Conservation (phyloP, 73 alveolate genomes). For the Paramecium tetraurelia region DNA sequence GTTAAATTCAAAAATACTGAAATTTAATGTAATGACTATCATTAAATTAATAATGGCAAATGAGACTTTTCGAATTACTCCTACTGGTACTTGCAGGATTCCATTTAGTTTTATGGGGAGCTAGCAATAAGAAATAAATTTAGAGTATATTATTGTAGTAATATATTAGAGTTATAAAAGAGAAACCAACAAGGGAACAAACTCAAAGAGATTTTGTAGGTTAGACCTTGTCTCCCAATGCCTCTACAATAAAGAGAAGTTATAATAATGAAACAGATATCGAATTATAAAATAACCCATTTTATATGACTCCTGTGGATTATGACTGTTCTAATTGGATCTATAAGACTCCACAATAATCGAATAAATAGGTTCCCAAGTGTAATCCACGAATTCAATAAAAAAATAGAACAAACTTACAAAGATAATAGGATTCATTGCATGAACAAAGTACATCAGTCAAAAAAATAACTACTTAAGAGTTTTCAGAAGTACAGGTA, state of each 20-base stretch:
- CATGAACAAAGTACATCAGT: not conserved
- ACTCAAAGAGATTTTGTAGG: not conserved
- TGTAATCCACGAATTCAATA: not conserved
- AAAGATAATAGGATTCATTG: not conserved
- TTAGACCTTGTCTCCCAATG: not conserved
- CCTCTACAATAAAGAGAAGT: not conserved
- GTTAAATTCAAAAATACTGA: not conserved
- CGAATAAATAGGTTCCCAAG: not conserved
- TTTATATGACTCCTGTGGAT: not conserved
- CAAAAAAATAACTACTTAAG: not conserved
- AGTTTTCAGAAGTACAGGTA: not conserved
- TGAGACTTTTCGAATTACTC: not conserved
- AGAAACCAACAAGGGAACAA: not conserved
- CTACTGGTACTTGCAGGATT: not conserved
- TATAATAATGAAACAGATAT: not conserved
- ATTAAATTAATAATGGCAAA: not conserved
- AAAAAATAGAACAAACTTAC: not conserved
- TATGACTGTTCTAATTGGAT: slow-evolving; percentile 2
- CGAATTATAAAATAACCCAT: not conserved
- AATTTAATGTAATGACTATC: not conserved
- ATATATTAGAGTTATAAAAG: not conserved
- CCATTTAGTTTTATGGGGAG: slow-evolving; percentile 18
- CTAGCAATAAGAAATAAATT: not conserved
- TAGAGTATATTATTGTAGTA: not conserved
- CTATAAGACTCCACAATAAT: not conserved